Evolutionary conservation across 495 filamentous ascomycete species (phyloP).

Genomic region (Neurospora sp.): DNA sequence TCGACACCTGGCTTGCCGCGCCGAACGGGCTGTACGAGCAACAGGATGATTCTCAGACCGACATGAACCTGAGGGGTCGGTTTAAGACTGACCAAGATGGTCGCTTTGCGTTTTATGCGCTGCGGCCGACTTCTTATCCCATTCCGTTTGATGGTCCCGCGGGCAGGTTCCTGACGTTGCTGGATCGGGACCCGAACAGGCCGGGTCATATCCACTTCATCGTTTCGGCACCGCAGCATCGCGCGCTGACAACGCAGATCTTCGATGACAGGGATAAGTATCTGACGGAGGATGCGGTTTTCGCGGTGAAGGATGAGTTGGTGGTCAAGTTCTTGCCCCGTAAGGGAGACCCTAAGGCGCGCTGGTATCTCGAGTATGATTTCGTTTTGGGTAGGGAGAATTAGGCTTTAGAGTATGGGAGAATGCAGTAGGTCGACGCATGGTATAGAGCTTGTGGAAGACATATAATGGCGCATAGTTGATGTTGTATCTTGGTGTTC

Average conservation of each 20-base stretch:
- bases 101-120: slow-evolving; percentile 54
- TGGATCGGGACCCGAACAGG: slow-evolving; percentile 62
- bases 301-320: slow-evolving; percentile 68
- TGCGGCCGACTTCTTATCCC: slow-evolving; percentile 63
- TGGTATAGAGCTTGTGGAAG: background rate
- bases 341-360: slow-evolving; percentile 48
- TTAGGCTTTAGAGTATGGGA: background rate
- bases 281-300: slow-evolving; percentile 57
- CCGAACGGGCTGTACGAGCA: slow-evolving; percentile 76
- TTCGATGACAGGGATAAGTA: slow-evolving; percentile 59
- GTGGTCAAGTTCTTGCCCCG: slow-evolving; percentile 54
- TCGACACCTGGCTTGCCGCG: slow-evolving; percentile 72
- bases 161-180: slow-evolving; percentile 39
- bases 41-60: slow-evolving; percentile 59
- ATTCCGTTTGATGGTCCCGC: slow-evolving; percentile 57
- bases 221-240: slow-evolving; percentile 24
- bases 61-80: slow-evolving; percentile 64
- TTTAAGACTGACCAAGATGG: slow-evolving; percentile 59
- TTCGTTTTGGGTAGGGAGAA: slow-evolving; percentile 29
- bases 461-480: background rate
- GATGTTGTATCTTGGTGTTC: background rate
- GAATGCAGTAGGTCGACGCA: background rate
- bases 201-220: slow-evolving; percentile 74
- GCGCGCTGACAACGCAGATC: slow-evolving; percentile 60
- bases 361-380: slow-evolving; percentile 49